These are phyloP conservation scores for Terana coerulea DNA, from an alignment of 768 basidiomycete genomes.

Conservation along the genomic window DNA sequence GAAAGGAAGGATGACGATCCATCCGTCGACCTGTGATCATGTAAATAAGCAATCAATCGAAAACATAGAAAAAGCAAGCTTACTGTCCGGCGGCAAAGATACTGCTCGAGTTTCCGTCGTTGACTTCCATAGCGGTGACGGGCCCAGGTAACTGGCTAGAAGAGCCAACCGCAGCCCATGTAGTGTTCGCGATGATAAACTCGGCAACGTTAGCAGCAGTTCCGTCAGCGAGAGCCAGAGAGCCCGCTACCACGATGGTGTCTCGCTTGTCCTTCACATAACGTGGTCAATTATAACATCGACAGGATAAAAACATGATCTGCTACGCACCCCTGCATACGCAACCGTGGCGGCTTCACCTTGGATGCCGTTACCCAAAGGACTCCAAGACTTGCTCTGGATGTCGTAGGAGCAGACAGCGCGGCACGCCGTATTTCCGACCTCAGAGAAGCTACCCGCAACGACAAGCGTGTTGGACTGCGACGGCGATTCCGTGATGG, in stretches of 20 bases:
- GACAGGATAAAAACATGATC: slow-evolving; percentile 1
- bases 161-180: slow-evolving; percentile 70
- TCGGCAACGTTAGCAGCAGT: slow-evolving; percentile 68
- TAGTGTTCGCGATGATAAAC: slow-evolving; percentile 65
- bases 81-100: slow-evolving; percentile 89
- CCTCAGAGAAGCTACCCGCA: slow-evolving; percentile 83
- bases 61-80: slow-evolving; percentile 24
- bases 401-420: slow-evolving; percentile 78
- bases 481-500: slow-evolving; percentile 59
- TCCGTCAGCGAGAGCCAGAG: slow-evolving; percentile 62
- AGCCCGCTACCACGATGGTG: slow-evolving; percentile 74
- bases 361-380: slow-evolving; percentile 74
- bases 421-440: slow-evolving; percentile 70
- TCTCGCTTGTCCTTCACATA: slow-evolving; percentile 55
- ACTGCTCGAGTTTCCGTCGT: slow-evolving; percentile 74
- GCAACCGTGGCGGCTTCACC: slow-evolving; percentile 78
- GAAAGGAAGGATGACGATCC: slow-evolving; percentile 67
- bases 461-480: slow-evolving; percentile 67
- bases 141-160: slow-evolving; percentile 75
- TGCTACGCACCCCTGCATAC: slow-evolving; percentile 73
- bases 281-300: slow-evolving; percentile 14
- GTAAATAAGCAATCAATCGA: neutral
- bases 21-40: slow-evolving; percentile 42
- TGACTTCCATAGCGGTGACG: slow-evolving; percentile 83
- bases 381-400: slow-evolving; percentile 67